Evolutionary conservation across 768 basidiomycete genomes (phyloP).

Genomic region (Leccinum olivaceopallidum): DNA sequence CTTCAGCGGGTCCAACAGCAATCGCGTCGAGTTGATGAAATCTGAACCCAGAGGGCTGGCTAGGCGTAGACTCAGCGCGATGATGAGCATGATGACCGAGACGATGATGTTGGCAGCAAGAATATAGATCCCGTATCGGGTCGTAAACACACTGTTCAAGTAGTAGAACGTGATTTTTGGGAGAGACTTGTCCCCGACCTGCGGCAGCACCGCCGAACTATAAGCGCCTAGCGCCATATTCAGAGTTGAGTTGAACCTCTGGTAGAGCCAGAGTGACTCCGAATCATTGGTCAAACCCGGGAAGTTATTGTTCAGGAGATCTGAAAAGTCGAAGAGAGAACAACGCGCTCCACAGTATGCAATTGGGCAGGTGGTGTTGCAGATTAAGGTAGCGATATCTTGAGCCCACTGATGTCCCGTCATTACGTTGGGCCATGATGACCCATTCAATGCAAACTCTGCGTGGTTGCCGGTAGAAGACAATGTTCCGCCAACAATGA

Average conservation of each 20-base stretch:
- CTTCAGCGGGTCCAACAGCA: conserved; percentile 3
- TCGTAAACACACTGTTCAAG: no score
- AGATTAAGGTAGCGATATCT: conserved; percentile 4
- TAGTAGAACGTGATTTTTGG: no score
- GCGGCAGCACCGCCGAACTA: not conserved
- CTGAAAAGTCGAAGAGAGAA: not conserved
- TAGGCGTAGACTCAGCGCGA: conserved; percentile 3
- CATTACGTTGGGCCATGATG: not conserved
- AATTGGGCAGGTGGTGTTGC: not conserved
- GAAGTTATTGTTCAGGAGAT: not conserved
- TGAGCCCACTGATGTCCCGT: not conserved
- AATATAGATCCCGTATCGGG: not conserved
- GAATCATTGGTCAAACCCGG: no score
- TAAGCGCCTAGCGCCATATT: conserved; percentile 1
- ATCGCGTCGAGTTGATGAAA: conserved; percentile 7
- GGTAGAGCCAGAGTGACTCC: no score
- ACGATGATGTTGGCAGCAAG: not conserved
- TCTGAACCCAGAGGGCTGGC: conserved; percentile 4
- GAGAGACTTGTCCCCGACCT: no score
- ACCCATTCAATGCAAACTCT: not conserved
- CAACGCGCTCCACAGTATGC: not conserved
- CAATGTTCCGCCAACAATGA: not conserved
- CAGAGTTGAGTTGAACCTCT: not conserved
- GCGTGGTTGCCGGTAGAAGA: not conserved
- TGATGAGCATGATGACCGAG: conserved; percentile 7